phyloP scores from a whole-genome alignment of 2,329 filamentous ascomycete species.

The Calonectria naviculata region DNA sequence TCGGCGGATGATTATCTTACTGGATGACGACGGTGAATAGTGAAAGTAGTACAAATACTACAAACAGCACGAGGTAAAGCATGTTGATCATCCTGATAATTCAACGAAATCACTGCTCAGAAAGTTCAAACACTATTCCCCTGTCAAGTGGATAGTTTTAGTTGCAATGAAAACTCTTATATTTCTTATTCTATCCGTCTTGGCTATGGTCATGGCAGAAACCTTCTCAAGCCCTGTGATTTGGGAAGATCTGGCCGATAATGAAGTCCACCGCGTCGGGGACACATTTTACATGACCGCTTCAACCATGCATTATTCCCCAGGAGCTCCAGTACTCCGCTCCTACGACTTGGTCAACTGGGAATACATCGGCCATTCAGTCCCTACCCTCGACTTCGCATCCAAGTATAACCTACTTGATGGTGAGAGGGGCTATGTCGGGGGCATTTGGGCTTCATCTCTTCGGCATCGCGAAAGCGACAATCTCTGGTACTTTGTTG shows the following conservation, averaged over 20 bases:
- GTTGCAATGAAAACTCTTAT: too few relatives aligned
- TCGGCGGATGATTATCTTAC: too few relatives aligned
- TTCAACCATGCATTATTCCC: slow-evolving; percentile 67
- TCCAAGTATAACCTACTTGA: slow-evolving; percentile 59
- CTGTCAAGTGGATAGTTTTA: too few relatives aligned
- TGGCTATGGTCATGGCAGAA: too few relatives aligned
- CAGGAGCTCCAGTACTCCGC: slow-evolving; percentile 65
- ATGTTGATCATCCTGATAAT: too few relatives aligned
- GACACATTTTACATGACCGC: slow-evolving; percentile 66
- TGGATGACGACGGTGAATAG: too few relatives aligned
- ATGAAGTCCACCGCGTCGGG: slow-evolving; percentile 62
- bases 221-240: slow-evolving; percentile 62
- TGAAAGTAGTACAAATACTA: too few relatives aligned
- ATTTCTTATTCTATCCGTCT: too few relatives aligned
- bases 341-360: slow-evolving; percentile 67
- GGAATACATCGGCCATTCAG: slow-evolving; percentile 57
- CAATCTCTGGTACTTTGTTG: slow-evolving; percentile 66
- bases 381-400: slow-evolving; percentile 58
- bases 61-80: too few relatives aligned
- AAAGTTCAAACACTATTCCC: too few relatives aligned
- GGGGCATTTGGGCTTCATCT: slow-evolving; percentile 67
- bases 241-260: slow-evolving; percentile 66
- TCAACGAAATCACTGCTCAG: too few relatives aligned
- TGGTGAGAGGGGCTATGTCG: slow-evolving; percentile 54
- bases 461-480: slow-evolving; percentile 62